These are phyloP conservation scores for Colletotrichum sp. DNA, from an alignment of 2,329 filamentous ascomycete genomes.

Conservation along the genomic window DNA sequence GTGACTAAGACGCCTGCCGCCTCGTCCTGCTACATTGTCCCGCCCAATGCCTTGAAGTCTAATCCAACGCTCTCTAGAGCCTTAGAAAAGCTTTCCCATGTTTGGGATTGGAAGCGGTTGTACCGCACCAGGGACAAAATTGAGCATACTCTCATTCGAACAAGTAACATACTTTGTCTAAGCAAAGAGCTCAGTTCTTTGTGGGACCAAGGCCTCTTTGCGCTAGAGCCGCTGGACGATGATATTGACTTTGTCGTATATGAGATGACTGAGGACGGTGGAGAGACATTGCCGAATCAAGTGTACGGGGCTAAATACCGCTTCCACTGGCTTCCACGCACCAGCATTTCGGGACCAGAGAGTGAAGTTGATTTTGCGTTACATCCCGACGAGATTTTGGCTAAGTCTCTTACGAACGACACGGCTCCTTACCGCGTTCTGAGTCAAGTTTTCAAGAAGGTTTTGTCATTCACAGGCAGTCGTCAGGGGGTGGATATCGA, in stretches of 20 bases:
- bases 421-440: not conserved
- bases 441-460: not conserved
- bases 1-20: not conserved
- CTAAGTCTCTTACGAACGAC: not conserved
- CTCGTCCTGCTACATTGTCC: not conserved
- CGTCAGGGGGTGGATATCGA: not conserved
- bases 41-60: not conserved
- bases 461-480: not conserved
- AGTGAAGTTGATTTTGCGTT: fast-evolving
- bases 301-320: not conserved
- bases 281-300: fast-evolving
- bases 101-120: not conserved
- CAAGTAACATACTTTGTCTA: not conserved
- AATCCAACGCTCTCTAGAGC: not conserved
- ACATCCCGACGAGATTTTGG: fast-evolving
- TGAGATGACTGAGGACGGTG: not conserved
- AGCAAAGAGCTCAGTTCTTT: not conserved
- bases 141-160: not conserved
- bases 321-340: not conserved
- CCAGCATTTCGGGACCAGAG: not conserved
- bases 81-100: not conserved
- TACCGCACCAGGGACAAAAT: not conserved
- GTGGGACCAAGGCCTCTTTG: not conserved
- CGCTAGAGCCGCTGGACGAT: not conserved
- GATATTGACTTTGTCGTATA: not conserved